Percentiles rank a stretch among this genome's conserved stretches.
Evolutionary conservation across 768 basidiomycete species (phyloP).

Genomic region (Amanita phalloides): DNA sequence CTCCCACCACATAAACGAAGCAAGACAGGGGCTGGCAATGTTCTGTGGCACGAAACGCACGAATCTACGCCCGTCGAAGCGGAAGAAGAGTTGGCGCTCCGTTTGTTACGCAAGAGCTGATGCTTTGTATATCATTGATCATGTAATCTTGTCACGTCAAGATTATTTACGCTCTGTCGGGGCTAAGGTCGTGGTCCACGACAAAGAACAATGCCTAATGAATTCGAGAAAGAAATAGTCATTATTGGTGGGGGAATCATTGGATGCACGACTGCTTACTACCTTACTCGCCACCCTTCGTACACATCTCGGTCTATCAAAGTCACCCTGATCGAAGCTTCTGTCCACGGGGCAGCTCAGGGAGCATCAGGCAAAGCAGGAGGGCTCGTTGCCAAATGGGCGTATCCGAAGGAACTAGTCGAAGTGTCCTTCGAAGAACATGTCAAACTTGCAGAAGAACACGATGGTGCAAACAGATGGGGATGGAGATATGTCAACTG

Average conservation of each 20-base stretch:
- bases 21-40: neutral
- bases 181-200: too few relatives aligned
- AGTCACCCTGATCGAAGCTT: slow-evolving; percentile 66
- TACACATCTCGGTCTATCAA: slow-evolving; percentile 27
- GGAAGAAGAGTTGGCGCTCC: slow-evolving; percentile 8
- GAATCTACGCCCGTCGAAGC: slow-evolving; percentile 7
- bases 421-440: slow-evolving; percentile 69
- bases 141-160: neutral
- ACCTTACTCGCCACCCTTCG: slow-evolving; percentile 49
- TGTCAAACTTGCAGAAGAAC: slow-evolving; percentile 55
- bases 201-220: neutral
- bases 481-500: slow-evolving; percentile 74
- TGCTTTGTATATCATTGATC: neutral
- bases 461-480: slow-evolving; percentile 65
- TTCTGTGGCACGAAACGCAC: slow-evolving; percentile 5
- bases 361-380: slow-evolving; percentile 82
- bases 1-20: slow-evolving; percentile 22
- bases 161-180: neutral
- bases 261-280: slow-evolving; percentile 78
- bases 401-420: slow-evolving; percentile 61
- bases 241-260: slow-evolving; percentile 85
- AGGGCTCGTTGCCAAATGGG: slow-evolving; percentile 81
- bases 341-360: slow-evolving; percentile 53
- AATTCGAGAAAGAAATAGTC: slow-evolving; percentile 34
- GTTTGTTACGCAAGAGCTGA: slow-evolving; percentile 1